Evolutionary conservation across 495 filamentous ascomycete species (phyloP).

Genomic region (Neurospora sublineolata): DNA sequence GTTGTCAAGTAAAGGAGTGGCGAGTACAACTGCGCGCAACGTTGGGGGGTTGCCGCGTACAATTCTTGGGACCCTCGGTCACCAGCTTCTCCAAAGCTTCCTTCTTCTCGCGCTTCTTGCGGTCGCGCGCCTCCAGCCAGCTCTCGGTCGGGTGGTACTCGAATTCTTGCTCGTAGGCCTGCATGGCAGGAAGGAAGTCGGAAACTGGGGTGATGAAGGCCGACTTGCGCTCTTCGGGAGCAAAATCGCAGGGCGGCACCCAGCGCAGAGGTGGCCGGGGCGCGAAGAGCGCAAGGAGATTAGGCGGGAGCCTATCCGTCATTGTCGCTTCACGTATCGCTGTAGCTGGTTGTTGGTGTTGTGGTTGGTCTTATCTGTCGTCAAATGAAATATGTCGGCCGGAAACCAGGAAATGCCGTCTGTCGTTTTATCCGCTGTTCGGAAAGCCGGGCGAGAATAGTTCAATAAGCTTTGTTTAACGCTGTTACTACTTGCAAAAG

Average conservation of each 20-base stretch:
- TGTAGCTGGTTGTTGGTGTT: not conserved
- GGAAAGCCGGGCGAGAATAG: not conserved
- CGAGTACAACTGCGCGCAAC: not conserved
- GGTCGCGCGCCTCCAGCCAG: slow-evolving; percentile 77
- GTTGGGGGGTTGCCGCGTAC: slow-evolving; percentile 38
- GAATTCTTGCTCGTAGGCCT: slow-evolving; percentile 57
- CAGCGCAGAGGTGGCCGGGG: slow-evolving; percentile 86
- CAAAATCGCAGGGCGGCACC: slow-evolving; percentile 69
- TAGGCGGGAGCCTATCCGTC: slow-evolving; percentile 92
- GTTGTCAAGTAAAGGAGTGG: not conserved
- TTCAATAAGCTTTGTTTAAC: not conserved
- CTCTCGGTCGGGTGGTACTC: slow-evolving; percentile 81
- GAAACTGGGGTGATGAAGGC: slow-evolving; percentile 61
- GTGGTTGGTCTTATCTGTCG: not conserved
- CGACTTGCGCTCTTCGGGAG: slow-evolving; percentile 71
- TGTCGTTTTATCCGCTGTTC: not conserved
- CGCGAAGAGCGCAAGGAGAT: slow-evolving; percentile 86
- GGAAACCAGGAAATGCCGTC: not conserved
- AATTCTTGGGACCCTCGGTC: slow-evolving; percentile 54
- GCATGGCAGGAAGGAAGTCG: slow-evolving; percentile 56
- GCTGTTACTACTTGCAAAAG: not conserved
- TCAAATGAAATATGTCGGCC: not conserved
- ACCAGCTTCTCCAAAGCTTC: slow-evolving; percentile 48
- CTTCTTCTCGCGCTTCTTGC: slow-evolving; percentile 68
- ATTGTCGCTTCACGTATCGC: slow-evolving; percentile 31